Evolutionary conservation across 176 grass and related monocot genomes (phyloP).

Genomic region (Lolium multiflorum): DNA sequence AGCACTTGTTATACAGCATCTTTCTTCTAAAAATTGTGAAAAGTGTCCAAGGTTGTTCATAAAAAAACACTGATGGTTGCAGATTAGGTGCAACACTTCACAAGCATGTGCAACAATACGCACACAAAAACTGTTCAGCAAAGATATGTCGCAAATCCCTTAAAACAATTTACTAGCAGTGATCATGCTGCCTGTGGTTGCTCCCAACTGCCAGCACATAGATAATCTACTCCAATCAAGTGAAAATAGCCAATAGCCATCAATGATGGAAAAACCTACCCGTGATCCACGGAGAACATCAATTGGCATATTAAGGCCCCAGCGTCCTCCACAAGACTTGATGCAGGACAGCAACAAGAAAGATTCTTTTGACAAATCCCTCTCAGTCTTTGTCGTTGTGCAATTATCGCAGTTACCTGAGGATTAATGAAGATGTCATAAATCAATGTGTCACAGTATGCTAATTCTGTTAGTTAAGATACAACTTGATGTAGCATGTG

Average conservation of each 20-base stretch:
- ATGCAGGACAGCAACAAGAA: slow-evolving; percentile 91
- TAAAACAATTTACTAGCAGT: slow-evolving; percentile 22
- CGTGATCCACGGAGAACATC: slow-evolving; percentile 93
- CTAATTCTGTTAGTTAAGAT: slow-evolving; percentile 14
- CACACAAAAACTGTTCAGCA: slow-evolving; percentile 3
- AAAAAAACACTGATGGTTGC: background rate
- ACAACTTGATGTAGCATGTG: slow-evolving; percentile 16
- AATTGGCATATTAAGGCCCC: slow-evolving; percentile 89
- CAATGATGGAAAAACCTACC: slow-evolving; percentile 51
- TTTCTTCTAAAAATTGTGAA: slow-evolving; percentile 27
- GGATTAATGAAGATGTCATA: slow-evolving; percentile 40
- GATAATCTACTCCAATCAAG: slow-evolving; percentile 20
- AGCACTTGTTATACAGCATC: slow-evolving; percentile 13
- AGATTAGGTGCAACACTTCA: background rate
- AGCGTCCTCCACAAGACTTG: slow-evolving; percentile 81
- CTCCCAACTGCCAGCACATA: slow-evolving; percentile 25
- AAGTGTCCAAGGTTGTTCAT: background rate
- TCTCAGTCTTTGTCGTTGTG: slow-evolving; percentile 64
- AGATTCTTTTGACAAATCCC: slow-evolving; percentile 86
- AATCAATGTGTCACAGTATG: slow-evolving; percentile 23
- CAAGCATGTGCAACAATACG: slow-evolving; percentile 8
- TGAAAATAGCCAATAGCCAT: slow-evolving; percentile 5
- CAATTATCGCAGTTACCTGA: slow-evolving; percentile 93
- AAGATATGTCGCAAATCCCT: slow-evolving; percentile 9
- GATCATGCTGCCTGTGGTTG: background rate